Evolutionary conservation across 2,329 filamentous ascomycete species (phyloP).

Genomic region (Elsinoe fawcettii): DNA sequence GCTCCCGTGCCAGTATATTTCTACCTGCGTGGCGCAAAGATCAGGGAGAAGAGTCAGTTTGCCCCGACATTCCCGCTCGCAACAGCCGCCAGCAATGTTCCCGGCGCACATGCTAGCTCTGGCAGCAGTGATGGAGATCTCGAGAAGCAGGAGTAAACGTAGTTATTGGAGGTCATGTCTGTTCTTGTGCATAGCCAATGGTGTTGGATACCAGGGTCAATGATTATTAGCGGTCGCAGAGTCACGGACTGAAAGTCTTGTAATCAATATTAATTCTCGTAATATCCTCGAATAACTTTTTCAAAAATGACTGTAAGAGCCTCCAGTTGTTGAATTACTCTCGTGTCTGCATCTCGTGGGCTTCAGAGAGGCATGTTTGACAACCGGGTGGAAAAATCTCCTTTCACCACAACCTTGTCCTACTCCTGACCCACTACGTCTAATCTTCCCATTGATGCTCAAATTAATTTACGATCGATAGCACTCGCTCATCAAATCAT

Average conservation of each 20-base stretch:
- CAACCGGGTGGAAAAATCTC: too few relatives aligned
- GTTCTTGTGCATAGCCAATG: conserved; percentile 1
- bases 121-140: not conserved
- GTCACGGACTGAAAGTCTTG: not conserved
- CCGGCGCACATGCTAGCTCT: not conserved
- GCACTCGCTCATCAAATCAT: not conserved
- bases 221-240: not conserved
- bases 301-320: too few relatives aligned
- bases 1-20: conserved; percentile 40
- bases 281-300: not conserved
- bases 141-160: conserved; percentile 4
- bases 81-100: conserved; percentile 2
- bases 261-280: not conserved
- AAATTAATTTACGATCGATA: not conserved
- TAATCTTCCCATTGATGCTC: too few relatives aligned
- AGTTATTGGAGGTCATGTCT: not conserved
- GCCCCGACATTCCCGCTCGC: conserved; percentile 30
- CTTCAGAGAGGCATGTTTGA: too few relatives aligned
- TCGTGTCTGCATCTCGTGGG: too few relatives aligned
- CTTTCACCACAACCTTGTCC: too few relatives aligned
- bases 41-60: conserved; percentile 37
- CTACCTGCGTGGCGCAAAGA: conserved; percentile 37
- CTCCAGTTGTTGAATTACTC: too few relatives aligned
- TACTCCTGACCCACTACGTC: too few relatives aligned
- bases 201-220: conserved; percentile 2